These are phyloP conservation scores for Mycena haematopus DNA, from an alignment of 768 basidiomycete genomes.

Conservation along the genomic window DNA sequence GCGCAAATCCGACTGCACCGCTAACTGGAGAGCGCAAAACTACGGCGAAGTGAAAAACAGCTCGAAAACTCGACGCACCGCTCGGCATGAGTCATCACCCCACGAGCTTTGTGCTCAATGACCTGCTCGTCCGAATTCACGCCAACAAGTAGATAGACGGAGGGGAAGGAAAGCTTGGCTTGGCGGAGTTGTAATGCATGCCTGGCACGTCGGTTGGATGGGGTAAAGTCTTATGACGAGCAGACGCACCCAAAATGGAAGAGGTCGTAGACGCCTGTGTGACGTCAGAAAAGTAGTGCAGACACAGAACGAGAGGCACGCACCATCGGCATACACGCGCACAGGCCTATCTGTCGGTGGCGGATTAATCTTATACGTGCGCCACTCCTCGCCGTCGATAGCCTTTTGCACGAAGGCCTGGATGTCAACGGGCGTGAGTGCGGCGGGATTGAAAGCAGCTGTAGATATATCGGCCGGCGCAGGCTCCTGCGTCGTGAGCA, in stretches of 20 bases:
- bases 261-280: slow-evolving; percentile 91
- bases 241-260: slow-evolving; percentile 88
- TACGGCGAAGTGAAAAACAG: too few species aligned
- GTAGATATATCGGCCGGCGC: slow-evolving; percentile 45
- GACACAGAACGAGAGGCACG: slow-evolving; percentile 31
- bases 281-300: slow-evolving; percentile 16
- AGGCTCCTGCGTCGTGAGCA: slow-evolving; percentile 41
- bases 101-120: slow-evolving; percentile 74
- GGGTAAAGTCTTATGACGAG: slow-evolving; percentile 4
- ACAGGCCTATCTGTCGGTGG: slow-evolving; percentile 84
- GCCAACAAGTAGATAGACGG: slow-evolving; percentile 91
- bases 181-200: slow-evolving; percentile 96
- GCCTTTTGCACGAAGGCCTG: slow-evolving; percentile 77
- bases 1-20: too few species aligned
- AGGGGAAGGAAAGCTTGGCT: slow-evolving; percentile 92
- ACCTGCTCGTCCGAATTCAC: slow-evolving; percentile 91
- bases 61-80: slow-evolving; percentile 51
- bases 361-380: slow-evolving; percentile 84
- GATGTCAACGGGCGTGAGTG: slow-evolving; percentile 78
- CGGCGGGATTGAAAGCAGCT: slow-evolving; percentile 65
- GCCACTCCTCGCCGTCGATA: slow-evolving; percentile 69
- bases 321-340: slow-evolving; percentile 93
- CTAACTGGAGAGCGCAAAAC: too few species aligned
- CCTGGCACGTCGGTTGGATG: slow-evolving; percentile 44
- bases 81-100: slow-evolving; percentile 90